phyloP scores from a whole-genome alignment of 2,329 filamentous ascomycete species.

The Fusarium cicatricum region DNA sequence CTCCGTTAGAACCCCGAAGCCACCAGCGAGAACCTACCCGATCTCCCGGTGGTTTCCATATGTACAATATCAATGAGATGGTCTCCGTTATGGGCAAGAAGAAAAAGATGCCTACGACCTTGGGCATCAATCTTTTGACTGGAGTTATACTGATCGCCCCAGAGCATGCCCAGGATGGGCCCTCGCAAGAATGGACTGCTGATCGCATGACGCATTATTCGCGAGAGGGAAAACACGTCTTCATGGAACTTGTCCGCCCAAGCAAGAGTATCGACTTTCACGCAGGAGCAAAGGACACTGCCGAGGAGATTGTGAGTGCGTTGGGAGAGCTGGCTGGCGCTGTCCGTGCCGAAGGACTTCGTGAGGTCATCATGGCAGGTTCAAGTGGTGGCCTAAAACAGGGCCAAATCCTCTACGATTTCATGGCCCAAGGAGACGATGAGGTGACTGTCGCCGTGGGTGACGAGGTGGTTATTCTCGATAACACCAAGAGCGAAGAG shows the following conservation, averaged over 20 bases:
- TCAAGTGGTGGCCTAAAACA: constrained; percentile 72
- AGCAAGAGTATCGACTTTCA: constrained; percentile 98
- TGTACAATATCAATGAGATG: constrained; percentile 99
- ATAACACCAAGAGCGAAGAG: constrained; percentile 92
- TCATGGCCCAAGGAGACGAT: constrained; percentile 94
- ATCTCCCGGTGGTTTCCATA: constrained; percentile 83
- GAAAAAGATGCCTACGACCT: constrained; percentile 97
- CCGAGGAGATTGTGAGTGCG: constrained; percentile 87
- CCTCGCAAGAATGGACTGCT: constrained; percentile 90
- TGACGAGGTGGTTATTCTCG: constrained; percentile 89
- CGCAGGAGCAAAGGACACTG: constrained; percentile 95
- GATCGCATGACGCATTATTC: constrained; percentile 98
- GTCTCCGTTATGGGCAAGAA: constrained; percentile 95
- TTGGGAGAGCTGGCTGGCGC: constrained; percentile 91
- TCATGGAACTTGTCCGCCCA: constrained; percentile 88
- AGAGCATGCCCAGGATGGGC: constrained; percentile 82
- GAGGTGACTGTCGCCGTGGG: constrained; percentile 91
- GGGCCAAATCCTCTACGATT: constrained; percentile 90
- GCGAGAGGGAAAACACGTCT: constrained; percentile 97
- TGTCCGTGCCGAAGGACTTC: constrained; percentile 80
- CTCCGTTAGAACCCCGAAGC: constrained; percentile 24
- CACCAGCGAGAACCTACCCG: constrained; percentile 48
- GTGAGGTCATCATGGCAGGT: constrained; percentile 85
- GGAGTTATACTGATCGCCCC: constrained; percentile 91
- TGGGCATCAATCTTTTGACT: constrained; percentile 91